Conservation (phyloP, 805 yeast species). For the Ogataea ganodermae region DNA sequence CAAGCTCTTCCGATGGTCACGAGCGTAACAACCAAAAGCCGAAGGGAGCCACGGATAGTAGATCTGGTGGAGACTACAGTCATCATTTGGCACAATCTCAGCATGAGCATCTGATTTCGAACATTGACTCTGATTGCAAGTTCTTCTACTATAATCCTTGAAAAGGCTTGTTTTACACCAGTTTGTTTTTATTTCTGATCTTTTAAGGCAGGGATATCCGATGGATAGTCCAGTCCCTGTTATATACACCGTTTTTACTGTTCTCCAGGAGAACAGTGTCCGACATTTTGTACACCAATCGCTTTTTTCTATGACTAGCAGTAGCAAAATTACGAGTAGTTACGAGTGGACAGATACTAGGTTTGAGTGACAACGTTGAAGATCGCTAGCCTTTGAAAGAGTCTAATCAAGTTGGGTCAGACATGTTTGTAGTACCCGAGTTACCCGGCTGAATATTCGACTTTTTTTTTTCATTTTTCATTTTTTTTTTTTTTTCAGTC, state of each 20-base stretch:
- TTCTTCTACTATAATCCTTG: conserved; percentile 21
- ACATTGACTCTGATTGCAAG: conserved; percentile 17
- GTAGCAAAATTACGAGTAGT: no score
- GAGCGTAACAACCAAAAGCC: background rate
- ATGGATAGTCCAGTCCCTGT: no score
- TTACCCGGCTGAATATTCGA: conserved; percentile 6
- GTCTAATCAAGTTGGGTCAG: background rate
- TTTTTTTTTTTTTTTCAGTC: conserved; percentile 1
- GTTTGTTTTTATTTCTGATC: background rate
- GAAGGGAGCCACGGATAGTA: background rate
- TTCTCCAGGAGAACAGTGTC: background rate
- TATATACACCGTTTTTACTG: conserved; percentile 4
- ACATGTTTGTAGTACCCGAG: background rate
- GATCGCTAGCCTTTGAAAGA: no score
- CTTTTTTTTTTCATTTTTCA: conserved; percentile 1
- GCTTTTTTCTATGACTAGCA: background rate
- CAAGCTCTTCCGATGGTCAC: conserved; percentile 18
- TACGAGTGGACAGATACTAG: no score
- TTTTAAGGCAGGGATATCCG: conserved; percentile 2
- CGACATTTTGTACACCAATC: background rate
- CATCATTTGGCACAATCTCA: background rate
- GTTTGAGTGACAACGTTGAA: no score
- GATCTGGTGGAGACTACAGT: background rate
- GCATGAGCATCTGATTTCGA: conserved; percentile 2
- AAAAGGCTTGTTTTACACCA: conserved; percentile 1